Base-by-base conservation (phyloP, 139 green algal genomes). In the Chlamydomonas applanata region DNA sequence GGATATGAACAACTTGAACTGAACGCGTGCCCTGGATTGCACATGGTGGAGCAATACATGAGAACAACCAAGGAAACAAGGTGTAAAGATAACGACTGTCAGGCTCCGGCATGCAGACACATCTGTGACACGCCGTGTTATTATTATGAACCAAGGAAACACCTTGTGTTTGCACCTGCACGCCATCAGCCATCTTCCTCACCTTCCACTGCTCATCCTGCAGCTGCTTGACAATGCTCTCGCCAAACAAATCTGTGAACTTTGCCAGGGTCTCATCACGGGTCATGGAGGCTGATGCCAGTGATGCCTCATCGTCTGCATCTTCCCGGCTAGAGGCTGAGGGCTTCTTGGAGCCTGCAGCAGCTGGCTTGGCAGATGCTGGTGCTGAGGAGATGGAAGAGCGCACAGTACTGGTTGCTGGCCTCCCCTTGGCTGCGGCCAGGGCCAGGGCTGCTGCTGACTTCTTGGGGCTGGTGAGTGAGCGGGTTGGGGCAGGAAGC, bases 161-260 rank as follows among this genome's bases (percentile, higher is more conserved):
- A 49, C 7, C 7, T 7, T 7, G 40, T 49, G 40, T 49, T 7
- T 49, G 7, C 40, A 49, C 11, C 40, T 49, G 40, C 7, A 19
- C 7, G 40, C 40, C 7, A 49, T 11, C 40, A 49, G 40, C 7
- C 40, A 49, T 11, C 40, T 46, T 17, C 14, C 78, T 49, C 53
- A 85, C 83, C 82, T 99, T 97, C 95, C 95, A 99, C 65, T 89
- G 75, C 29, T 87, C 68, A 72, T 85, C 87, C 61, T 79, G 74
- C 36, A 98, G 82, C 24, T 80, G 56, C 32, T 75, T 77, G 16
- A 96, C 69, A 16, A 72, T 40, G 7, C 67, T 83, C 64, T 91
- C 88, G 4, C 90, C 91, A 19, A 93, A 61, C 36, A 91, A 20
- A 24, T 84, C 84, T 0, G 35, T 57, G 22, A 95, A 66, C 35